Conservation (phyloP, 768 basidiomycete genomes). For the Multifurca ochricompacta region DNA sequence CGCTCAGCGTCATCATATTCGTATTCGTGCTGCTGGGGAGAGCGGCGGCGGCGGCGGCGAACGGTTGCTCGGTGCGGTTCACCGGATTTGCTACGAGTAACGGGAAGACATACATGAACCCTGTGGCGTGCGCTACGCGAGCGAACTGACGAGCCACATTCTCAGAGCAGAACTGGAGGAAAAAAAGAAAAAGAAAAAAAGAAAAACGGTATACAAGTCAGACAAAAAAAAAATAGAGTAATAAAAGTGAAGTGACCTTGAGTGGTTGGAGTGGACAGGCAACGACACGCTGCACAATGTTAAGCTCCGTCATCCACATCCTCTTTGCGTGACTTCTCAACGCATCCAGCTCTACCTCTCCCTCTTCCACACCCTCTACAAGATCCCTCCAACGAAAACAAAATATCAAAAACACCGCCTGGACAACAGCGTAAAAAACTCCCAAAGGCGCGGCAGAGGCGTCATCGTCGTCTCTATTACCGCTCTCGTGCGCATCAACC, state of each 20-base stretch:
- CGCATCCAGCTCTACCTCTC: slow-evolving; percentile 32
- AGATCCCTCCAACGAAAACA: slow-evolving; percentile 97
- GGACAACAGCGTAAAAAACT: slow-evolving; percentile 87
- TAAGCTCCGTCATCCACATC: slow-evolving; percentile 82
- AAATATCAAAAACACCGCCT: slow-evolving; percentile 92
- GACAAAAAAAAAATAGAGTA: not conserved
- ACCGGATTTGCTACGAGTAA: slow-evolving; percentile 64
- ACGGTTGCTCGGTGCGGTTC: slow-evolving; percentile 17
- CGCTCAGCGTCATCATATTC: slow-evolving; percentile 37
- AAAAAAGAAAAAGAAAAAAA: too few species aligned
- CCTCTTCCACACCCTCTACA: slow-evolving; percentile 35
- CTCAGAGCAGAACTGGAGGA: slow-evolving; percentile 71
- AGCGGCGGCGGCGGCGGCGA: too few species aligned
- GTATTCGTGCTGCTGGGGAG: not conserved
- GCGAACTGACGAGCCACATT: slow-evolving; percentile 93
- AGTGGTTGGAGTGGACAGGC: slow-evolving; percentile 83
- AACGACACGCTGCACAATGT: slow-evolving; percentile 71
- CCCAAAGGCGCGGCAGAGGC: slow-evolving; percentile 46
- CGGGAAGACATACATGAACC: slow-evolving; percentile 90
- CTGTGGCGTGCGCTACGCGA: slow-evolving; percentile 81
- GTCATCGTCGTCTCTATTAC: slow-evolving; percentile 27
- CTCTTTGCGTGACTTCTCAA: slow-evolving; percentile 30
- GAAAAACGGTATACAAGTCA: too few species aligned
- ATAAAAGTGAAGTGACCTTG: slow-evolving; percentile 46
- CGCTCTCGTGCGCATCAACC: slow-evolving; percentile 53